A percentile compares a stretch with the other conserved stretches of the same genome.
phyloP scores from a whole-genome alignment of 1,284 basidiomycete genomes.

The Lentinula novae-zelandiae region DNA sequence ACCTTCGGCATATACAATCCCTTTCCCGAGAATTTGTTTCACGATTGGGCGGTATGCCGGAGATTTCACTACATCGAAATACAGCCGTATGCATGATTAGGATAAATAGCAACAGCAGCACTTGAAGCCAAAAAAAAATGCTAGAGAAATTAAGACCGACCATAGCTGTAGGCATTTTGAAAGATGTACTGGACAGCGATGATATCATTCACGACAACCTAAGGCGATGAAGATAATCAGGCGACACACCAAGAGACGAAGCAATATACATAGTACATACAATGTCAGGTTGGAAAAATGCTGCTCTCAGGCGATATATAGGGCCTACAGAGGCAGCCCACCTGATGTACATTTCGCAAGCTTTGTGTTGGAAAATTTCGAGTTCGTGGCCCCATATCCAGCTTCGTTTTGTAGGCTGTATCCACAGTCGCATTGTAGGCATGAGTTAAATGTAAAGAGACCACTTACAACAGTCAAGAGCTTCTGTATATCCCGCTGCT shows the following conservation, averaged over 20 bases:
- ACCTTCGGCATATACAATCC: conserved; percentile 34
- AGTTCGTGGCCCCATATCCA: conserved; percentile 39
- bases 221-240: background rate
- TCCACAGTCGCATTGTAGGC: background rate
- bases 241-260: background rate
- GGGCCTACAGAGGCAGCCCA: conserved; percentile 33
- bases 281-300: conserved; percentile 34
- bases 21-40: conserved; percentile 26
- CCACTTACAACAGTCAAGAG: background rate
- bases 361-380: conserved; percentile 28
- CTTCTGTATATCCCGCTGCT: background rate
- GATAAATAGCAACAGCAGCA: too few relatives aligned
- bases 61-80: conserved; percentile 21
- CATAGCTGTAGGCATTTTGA: conserved; percentile 30
- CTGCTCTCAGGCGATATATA: conserved; percentile 35
- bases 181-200: conserved; percentile 34
- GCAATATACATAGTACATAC: conserved; percentile 25
- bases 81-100: too few relatives aligned
- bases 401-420: background rate
- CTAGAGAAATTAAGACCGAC: conserved; percentile 7
- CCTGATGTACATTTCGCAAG: conserved; percentile 30
- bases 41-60: conserved; percentile 25
- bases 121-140: too few relatives aligned
- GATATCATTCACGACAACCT: conserved; percentile 29
- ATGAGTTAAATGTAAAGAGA: background rate